A percentile compares a stretch with the other conserved stretches of the same genome.
Conservation (phyloP, 2,329 filamentous ascomycete species). For the Ascosphaera apis region DNA sequence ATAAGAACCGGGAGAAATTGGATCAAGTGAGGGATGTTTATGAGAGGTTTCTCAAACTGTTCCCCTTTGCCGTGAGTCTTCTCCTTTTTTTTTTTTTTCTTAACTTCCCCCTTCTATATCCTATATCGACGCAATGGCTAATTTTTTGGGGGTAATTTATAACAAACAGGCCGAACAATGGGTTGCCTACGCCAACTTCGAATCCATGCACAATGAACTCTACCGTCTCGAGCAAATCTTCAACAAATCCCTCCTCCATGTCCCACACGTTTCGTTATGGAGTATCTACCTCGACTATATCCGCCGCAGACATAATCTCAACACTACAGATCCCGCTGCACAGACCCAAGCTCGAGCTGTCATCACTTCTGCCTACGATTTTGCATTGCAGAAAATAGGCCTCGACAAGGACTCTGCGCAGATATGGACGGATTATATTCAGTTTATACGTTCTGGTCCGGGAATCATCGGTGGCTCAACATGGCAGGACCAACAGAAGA, state of each 20-base stretch:
- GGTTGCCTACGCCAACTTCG: conserved; percentile 73
- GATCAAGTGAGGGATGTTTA: conserved; percentile 63
- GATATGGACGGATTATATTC: conserved; percentile 87
- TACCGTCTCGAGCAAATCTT: conserved; percentile 64
- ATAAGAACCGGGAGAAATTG: conserved; percentile 58
- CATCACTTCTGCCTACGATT: conserved; percentile 72
- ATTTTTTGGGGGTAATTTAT: no score
- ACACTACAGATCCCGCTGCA: conserved; percentile 54
- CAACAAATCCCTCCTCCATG: conserved; percentile 49
- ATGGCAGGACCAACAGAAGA: conserved; percentile 97
- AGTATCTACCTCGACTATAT: conserved; percentile 89
- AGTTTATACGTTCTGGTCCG: conserved; percentile 74
- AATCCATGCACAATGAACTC: conserved; percentile 68
- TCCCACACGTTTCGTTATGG: conserved; percentile 74
- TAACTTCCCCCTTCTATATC: no score
- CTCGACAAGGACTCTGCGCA: conserved; percentile 73
- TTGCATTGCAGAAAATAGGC: conserved; percentile 73
- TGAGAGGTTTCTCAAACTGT: conserved; percentile 66
- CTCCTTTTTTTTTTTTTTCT: conserved; percentile 2
- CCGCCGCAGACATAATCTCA: conserved; percentile 69
- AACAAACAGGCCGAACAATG: conserved; percentile 58
- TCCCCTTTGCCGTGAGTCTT: conserved; percentile 67
- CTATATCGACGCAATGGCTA: no score
- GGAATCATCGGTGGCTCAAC: conserved; percentile 62
- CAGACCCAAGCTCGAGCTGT: conserved; percentile 50